Base-by-base conservation (phyloP, 202 grass and related monocot genomes). In the Carex arenaria region DNA sequence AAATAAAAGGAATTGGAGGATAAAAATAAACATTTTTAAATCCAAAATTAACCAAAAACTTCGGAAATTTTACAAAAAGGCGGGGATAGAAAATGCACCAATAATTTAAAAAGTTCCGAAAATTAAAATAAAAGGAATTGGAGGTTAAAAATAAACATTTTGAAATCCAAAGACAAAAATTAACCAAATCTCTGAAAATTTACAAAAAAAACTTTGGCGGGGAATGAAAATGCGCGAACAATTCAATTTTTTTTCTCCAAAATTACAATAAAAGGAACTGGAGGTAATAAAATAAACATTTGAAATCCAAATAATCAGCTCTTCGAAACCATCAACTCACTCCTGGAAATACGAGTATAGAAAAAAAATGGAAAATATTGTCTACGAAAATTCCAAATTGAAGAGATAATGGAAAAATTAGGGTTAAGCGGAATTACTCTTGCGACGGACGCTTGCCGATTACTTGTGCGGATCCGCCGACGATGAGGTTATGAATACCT, bases 401-500 rank as follows among this genome's bases (percentile, higher is more conserved):
- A 65, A 64, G 26, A 38, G 7, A 70, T 22, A 81, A 63, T 73
- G 6, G 45, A n/a, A n/a, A 19, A 76, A 10, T 17, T 31, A 87
- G 10, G 55, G 19, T 3, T 78, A 28, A 26, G 54, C 47, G 56
- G 20, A 55, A 66, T 81, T 90, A 91, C 93, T 88, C 78, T 90
- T 66, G 62, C 45, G 90, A 79, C 3, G 56, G 86, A 52, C 80
- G 78, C 86, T 90, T 93, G 74, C 67, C 87, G 0, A 90, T 64
- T 19, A 82, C 80, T 15, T 90, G 82, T 34, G 26, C 54, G n/a
- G 80, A 76, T 14, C 72, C 83, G 32, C 69, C 80, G 0, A 94
- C 5, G 5, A 38, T 61, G 3, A 89, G 80, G 63, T 94, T 97
- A 28, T 89, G 87, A 53, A 94, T 90, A 65, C 87, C 90, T 40